Percentiles rank a stretch among this genome's conserved stretches.
Evolutionary conservation across 495 filamentous ascomycete genomes (phyloP).

Genomic region (Pseudotulostoma volvatum): DNA sequence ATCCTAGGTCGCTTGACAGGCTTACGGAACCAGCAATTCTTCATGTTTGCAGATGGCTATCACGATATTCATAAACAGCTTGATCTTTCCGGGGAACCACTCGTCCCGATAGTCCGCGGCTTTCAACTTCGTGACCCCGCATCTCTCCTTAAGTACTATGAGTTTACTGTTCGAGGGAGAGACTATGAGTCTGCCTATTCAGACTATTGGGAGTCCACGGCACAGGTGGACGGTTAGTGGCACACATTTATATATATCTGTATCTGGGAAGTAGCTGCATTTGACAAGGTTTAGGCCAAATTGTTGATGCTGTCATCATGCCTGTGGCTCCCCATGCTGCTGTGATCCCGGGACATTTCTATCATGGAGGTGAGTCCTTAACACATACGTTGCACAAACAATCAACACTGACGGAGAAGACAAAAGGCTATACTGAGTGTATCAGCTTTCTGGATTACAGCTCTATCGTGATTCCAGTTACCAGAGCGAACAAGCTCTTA

Average conservation of each 20-base stretch:
- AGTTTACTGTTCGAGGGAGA: constrained; percentile 40
- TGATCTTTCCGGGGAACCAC: constrained; percentile 37
- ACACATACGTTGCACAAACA: too few relatives aligned
- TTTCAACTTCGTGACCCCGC: constrained; percentile 10
- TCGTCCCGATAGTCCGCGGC: constrained; percentile 16
- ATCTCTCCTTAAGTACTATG: constrained; percentile 1
- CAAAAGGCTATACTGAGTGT: constrained; percentile 36
- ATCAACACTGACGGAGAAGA: too few relatives aligned
- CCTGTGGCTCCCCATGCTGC: constrained; percentile 30
- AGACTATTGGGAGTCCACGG: constrained; percentile 45
- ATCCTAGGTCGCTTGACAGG: too few relatives aligned
- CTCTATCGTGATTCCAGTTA: constrained; percentile 40
- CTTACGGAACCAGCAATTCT: too few relatives aligned
- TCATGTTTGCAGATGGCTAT: constrained; percentile 34
- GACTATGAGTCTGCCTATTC: constrained; percentile 46
- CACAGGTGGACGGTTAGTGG: too few relatives aligned
- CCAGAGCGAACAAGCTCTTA: constrained; percentile 33
- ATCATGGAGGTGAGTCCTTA: constrained; percentile 14
- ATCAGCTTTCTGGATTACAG: constrained; percentile 45
- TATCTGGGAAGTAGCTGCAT: too few relatives aligned
- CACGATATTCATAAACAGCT: constrained; percentile 29
- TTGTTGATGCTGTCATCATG: constrained; percentile 35
- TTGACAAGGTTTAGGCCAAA: constrained; percentile 4
- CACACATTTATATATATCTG: too few relatives aligned
- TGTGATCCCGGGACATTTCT: constrained; percentile 30